These are phyloP conservation scores for Xeromyces bisporus DNA, from an alignment of 495 filamentous ascomycete species.

Conservation along the genomic window DNA sequence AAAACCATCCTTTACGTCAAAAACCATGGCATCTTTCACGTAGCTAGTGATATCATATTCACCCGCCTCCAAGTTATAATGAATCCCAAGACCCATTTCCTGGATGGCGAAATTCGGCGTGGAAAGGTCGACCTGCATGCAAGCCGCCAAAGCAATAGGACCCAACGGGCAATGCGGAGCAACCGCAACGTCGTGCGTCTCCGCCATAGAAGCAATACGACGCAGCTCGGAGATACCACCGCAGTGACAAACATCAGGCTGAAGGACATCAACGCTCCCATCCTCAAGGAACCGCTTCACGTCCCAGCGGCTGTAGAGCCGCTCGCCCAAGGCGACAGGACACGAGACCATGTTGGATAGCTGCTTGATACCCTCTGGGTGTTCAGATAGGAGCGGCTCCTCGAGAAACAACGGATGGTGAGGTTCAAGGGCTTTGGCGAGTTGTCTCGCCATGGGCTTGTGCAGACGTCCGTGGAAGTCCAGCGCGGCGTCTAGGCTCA, in stretches of 20 bases:
- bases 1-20: constrained; percentile 48
- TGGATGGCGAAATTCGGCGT: constrained; percentile 62
- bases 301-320: constrained; percentile 61
- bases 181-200: constrained; percentile 61
- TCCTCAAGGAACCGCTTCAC: constrained; percentile 57
- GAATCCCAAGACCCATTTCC: constrained; percentile 67
- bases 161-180: constrained; percentile 68
- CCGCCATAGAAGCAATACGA: constrained; percentile 55
- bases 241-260: constrained; percentile 61
- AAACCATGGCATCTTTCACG: constrained; percentile 42
- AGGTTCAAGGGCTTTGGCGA: constrained; percentile 53
- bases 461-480: constrained; percentile 71
- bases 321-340: constrained; percentile 62
- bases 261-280: constrained; percentile 52
- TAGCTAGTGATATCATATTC: constrained; percentile 52
- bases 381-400: constrained; percentile 58
- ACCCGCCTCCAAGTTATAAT: constrained; percentile 51
- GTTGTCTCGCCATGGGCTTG: constrained; percentile 68
- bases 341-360: constrained; percentile 42
- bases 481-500: constrained; percentile 54
- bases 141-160: constrained; percentile 58
- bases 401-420: constrained; percentile 65
- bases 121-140: constrained; percentile 46
- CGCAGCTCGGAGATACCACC: constrained; percentile 61
- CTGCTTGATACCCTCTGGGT: constrained; percentile 51